phyloP scores from a whole-genome alignment of 257 asterid genomes.

The Solanum gracilifrons region DNA sequence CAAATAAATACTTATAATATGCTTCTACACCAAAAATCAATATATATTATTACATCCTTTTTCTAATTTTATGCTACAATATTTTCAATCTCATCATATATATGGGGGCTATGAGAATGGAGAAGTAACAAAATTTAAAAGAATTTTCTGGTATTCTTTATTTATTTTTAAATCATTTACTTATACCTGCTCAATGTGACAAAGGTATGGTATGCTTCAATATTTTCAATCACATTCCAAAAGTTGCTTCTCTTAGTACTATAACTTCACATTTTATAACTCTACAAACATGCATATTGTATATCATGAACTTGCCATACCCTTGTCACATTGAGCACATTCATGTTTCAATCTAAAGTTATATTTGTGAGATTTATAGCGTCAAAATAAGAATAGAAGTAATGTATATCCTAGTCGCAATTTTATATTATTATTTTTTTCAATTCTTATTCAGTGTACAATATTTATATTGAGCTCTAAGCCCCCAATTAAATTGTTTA shows the following conservation, averaged over 20 bases:
- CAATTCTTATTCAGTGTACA: rapidly evolving
- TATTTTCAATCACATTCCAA: neutral
- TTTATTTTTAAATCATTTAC: neutral
- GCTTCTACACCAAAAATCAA: neutral
- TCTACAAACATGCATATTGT: neutral
- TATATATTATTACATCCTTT: neutral
- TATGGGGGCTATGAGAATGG: neutral
- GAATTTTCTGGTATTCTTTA: neutral
- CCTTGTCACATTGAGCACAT: neutral
- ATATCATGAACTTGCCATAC: neutral
- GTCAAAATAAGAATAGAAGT: neutral
- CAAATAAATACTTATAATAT: neutral
- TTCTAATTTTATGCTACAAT: neutral
- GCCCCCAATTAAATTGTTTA: neutral
- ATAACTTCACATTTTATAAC: neutral
- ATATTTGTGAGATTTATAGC: neutral
- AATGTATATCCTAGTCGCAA: neutral
- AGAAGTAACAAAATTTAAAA: neutral
- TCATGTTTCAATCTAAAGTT: neutral
- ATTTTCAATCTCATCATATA: neutral
- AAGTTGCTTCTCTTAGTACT: neutral
- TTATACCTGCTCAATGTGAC: neutral
- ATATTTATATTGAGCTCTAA: neutral
- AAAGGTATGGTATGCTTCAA: neutral
- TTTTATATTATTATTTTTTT: too few species aligned